phyloP scores from a whole-genome alignment of 2,329 filamentous ascomycete genomes.

The Epichloe gansuensis region DNA sequence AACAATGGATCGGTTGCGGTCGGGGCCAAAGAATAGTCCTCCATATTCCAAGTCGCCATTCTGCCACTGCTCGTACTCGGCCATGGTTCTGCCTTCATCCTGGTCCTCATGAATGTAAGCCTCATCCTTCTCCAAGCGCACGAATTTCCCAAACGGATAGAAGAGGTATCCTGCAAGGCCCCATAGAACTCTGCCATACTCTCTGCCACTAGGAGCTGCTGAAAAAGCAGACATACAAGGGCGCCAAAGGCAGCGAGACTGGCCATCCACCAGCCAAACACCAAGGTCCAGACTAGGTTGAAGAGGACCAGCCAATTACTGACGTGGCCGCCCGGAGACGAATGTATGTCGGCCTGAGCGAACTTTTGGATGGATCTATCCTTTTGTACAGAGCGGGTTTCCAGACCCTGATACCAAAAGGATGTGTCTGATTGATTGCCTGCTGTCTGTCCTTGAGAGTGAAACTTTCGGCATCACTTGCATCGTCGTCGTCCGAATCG shows the following conservation, averaged over 20 bases:
- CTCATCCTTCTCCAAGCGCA: slow-evolving; percentile 86
- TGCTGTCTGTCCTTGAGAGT: slow-evolving; percentile 93
- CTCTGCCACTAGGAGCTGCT: slow-evolving; percentile 65
- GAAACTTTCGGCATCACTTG: slow-evolving; percentile 94
- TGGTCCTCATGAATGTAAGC: slow-evolving; percentile 89
- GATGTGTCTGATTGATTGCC: slow-evolving; percentile 97
- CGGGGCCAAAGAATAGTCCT: slow-evolving; percentile 87
- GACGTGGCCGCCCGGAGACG: slow-evolving; percentile 77
- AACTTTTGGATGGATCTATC: slow-evolving; percentile 90
- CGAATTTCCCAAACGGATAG: slow-evolving; percentile 95
- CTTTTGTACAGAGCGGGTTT: slow-evolving; percentile 97
- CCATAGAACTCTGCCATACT: slow-evolving; percentile 77
- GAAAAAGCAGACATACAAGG: slow-evolving; percentile 66
- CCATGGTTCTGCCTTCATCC: slow-evolving; percentile 91
- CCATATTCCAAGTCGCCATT: slow-evolving; percentile 94
- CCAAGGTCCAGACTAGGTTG: slow-evolving; percentile 79
- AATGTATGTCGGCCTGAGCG: slow-evolving; percentile 94
- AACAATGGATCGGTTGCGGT: slow-evolving; percentile 63
- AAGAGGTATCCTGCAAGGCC: slow-evolving; percentile 78
- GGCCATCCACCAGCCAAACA: slow-evolving; percentile 96
- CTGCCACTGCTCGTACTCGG: slow-evolving; percentile 98
- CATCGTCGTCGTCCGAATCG: slow-evolving; percentile 54
- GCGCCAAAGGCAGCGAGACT: slow-evolving; percentile 63
- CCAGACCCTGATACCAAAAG: slow-evolving; percentile 97
- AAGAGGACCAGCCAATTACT: slow-evolving; percentile 75